phyloP scores from a whole-genome alignment of 2,329 filamentous ascomycete genomes.

The Aspergillus intermedius region DNA sequence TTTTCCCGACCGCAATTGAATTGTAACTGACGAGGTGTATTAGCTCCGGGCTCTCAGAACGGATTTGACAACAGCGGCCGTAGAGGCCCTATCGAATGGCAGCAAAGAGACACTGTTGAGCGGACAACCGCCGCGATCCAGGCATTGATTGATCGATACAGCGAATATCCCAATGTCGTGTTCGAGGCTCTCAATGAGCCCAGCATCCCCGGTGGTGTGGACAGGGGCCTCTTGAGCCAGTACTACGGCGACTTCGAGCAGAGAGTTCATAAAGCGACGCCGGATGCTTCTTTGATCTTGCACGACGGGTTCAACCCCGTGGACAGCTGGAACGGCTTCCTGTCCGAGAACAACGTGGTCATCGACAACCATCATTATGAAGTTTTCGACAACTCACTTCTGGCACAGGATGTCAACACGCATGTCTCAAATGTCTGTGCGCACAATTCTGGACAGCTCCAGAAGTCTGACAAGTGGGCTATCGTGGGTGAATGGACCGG shows the following conservation, averaged over 20 bases:
- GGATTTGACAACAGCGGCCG: slow-evolving; percentile 62
- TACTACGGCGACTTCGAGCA: slow-evolving; percentile 52
- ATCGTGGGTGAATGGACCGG: slow-evolving; percentile 64
- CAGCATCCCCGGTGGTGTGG: slow-evolving; percentile 31
- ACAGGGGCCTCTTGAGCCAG: slow-evolving; percentile 42
- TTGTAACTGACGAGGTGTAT: slow-evolving; percentile 3
- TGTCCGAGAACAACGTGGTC: slow-evolving; percentile 50
- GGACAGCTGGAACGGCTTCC: slow-evolving; percentile 55
- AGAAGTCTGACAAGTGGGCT: slow-evolving; percentile 57
- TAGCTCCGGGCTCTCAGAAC: slow-evolving; percentile 57
- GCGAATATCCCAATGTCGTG: slow-evolving; percentile 52
- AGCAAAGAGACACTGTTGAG: slow-evolving; percentile 27
- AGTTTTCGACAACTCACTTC: slow-evolving; percentile 49
- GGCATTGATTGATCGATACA: slow-evolving; percentile 54
- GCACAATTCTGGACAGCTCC: slow-evolving; percentile 43
- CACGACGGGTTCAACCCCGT: slow-evolving; percentile 44
- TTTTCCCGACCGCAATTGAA: too few relatives aligned
- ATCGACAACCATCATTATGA: slow-evolving; percentile 67
- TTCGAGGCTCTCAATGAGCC: slow-evolving; percentile 44
- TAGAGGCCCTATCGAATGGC: slow-evolving; percentile 34
- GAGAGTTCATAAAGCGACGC: slow-evolving; percentile 39
- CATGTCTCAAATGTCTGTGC: slow-evolving; percentile 54
- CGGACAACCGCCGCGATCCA: slow-evolving; percentile 50
- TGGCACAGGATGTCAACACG: slow-evolving; percentile 45
- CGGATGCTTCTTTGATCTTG: slow-evolving; percentile 49